Evolutionary conservation across 2,329 filamentous ascomycete genomes (phyloP), one percentile per base, ranked within the genome.

Genomic region (Arthrinium puccinioides): DNA sequence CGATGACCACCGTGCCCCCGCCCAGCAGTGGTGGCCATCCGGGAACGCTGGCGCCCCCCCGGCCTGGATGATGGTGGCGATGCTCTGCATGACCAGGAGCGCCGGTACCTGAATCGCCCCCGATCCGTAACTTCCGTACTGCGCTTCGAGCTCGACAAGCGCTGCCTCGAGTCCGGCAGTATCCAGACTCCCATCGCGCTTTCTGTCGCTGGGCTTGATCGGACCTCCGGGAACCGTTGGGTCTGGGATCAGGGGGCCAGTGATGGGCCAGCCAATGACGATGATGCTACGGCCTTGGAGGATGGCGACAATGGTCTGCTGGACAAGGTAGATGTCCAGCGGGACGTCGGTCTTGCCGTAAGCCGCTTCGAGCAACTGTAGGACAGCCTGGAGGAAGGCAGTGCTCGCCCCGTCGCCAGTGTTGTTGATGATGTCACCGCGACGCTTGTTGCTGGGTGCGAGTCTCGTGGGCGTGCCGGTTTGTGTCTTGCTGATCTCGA

Each of bases 141-240:
- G 29, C 14, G 40, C 16, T 45, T 51, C 47, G 16, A 54, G 43
- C 16, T 39, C 33, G 25, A 38, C 27, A 1, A 53, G 42, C 16
- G 46, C 45, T 1, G 24, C 36, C 29, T 48, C 40, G 10, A 53
- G 43, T 10, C 48, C 48, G 5, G 36, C 33, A 14, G 45, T 37
- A 31, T 45, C 39, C n/a, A 58, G 43, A 14, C 50, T 40, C 3
- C 53, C 56, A 16, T 54, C 59, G 23, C 57, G 55, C 13, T 53
- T 40, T 21, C 47, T 47, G 13, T 47, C 46, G 36, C 58, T 56
- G 18, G 59, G 57, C 10, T 33, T 45, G 16, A 61, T 37, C 16
- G 44, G 39, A 4, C 49, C 50, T 4, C 53, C 53, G 13, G 52
- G 52, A 6, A 50, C 28, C 5, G 49, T 47, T 4, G 46, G 47